phyloP scores from a whole-genome alignment of 805 yeast genomes.

The Pichia cephalocereana region DNA sequence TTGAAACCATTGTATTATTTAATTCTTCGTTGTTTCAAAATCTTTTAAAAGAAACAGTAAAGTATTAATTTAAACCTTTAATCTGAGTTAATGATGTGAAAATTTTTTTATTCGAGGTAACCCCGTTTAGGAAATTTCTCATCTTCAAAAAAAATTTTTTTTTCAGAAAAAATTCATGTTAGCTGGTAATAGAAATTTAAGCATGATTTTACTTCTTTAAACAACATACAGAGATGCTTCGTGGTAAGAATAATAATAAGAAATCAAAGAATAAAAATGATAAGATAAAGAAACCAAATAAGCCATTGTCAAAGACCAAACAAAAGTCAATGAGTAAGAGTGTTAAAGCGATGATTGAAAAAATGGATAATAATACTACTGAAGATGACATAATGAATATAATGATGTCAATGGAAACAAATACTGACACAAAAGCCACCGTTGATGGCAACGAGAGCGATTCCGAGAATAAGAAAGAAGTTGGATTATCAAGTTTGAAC shows the following conservation, averaged over 20 bases:
- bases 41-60: no score
- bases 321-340: slow-evolving; percentile 17
- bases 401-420: slow-evolving; percentile 8
- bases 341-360: slow-evolving; percentile 19
- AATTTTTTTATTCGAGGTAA: no score
- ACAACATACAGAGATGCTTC: no score
- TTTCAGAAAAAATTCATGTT: no score
- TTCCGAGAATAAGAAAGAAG: not conserved
- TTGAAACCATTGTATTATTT: slow-evolving; percentile 60
- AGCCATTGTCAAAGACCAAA: slow-evolving; percentile 14
- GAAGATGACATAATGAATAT: slow-evolving; percentile 16
- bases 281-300: not conserved
- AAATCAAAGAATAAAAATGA: not conserved
- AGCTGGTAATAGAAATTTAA: no score
- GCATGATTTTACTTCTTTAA: no score
- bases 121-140: no score
- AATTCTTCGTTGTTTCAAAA: no score
- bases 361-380: slow-evolving; percentile 18
- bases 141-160: no score
- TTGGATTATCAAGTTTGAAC: slow-evolving; percentile 30
- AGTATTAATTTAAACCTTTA: no score
- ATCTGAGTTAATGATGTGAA: no score
- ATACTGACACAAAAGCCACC: slow-evolving; percentile 9
- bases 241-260: not conserved
- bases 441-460: slow-evolving; percentile 1